Evolutionary conservation across 2,329 filamentous ascomycete species (phyloP), one percentile per base, ranked within the genome.

Genomic region (Sphaerulina populicola): DNA sequence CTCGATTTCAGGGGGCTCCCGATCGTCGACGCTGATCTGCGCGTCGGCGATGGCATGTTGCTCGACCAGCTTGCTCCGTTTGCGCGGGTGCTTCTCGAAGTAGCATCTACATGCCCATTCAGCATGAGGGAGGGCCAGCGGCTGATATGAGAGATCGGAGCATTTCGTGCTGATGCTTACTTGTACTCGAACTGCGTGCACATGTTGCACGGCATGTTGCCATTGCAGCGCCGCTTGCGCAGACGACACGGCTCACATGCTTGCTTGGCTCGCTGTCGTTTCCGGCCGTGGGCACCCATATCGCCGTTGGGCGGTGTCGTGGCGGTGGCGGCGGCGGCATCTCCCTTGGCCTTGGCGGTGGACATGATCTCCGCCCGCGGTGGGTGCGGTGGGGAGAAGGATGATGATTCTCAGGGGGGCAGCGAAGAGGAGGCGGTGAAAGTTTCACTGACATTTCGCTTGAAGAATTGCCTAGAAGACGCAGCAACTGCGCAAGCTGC

Each of bases 181-280:
- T 75, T 72, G 49, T 77, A 77, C 36, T 77, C 77, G 53, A 75
- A 77, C 30, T 76, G 71, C 0, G 71, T 66, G 60, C 78, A 80
- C 31, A 75, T 76, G 43, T 69, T 70, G 60, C 78, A 80, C 0
- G 78, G 78, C 37, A 71, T 66, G 5, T 66, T 67, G 10, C 77
- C 77, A 54, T 79, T 74, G 57, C 78, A 80, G 64, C 77, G 76
- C 41, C 78, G 71, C 62, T 80, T 80, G 44, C 77, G 72, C 10
- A 77, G 70, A 33, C 78, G 71, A 51, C 78, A 80, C 14, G 75
- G 72, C 51, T 74, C 67, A 57, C 65, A 68, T 7, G 65, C 65
- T 47, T 66, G 64, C 41, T 66, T 66, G 10, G 64, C 64, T 29
- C 64, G 57, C 51, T 64, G 64, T 3, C 64, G 60, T 55, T 66